Evolutionary conservation across 1,284 basidiomycete genomes (phyloP).

Genomic region (Chondrostereum purpureum): DNA sequence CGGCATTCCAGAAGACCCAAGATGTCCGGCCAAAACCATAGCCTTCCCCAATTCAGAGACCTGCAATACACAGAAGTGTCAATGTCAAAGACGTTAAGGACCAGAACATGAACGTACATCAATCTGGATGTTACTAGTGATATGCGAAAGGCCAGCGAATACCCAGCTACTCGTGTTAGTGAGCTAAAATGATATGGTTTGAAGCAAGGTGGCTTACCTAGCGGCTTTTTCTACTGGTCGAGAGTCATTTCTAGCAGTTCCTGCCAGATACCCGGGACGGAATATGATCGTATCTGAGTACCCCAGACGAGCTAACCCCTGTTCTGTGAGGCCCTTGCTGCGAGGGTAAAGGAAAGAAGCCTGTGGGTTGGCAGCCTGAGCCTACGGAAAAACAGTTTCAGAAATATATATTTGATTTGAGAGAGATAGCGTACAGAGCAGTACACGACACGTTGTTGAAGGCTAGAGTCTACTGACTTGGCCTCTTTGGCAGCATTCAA

Average conservation of each 20-base stretch:
- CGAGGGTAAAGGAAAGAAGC: constrained; percentile 18
- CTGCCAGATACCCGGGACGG: constrained; percentile 49
- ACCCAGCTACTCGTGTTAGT: constrained; percentile 24
- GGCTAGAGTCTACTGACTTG: constrained; percentile 34
- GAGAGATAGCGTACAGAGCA: constrained; percentile 44
- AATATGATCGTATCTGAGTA: constrained; percentile 67
- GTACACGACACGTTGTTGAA: constrained; percentile 59
- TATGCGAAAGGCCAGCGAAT: constrained; percentile 28
- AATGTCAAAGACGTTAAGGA: not conserved
- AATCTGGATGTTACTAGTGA: constrained; percentile 38
- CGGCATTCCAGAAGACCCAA: constrained; percentile 37
- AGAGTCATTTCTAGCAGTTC: constrained; percentile 32
- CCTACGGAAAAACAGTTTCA: too few species aligned
- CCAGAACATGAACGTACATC: constrained; percentile 24
- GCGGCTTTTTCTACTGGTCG: constrained; percentile 33
- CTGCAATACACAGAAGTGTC: constrained; percentile 19
- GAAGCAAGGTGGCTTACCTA: constrained; percentile 27
- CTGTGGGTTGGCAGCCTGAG: not conserved
- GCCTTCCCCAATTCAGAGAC: constrained; percentile 37
- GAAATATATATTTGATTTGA: too few species aligned
- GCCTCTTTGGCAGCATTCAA: constrained; percentile 63
- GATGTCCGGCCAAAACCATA: constrained; percentile 32
- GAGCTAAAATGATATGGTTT: not conserved
- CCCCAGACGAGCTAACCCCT: constrained; percentile 54
- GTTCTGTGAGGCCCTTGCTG: constrained; percentile 74